Base-by-base conservation (phyloP, 495 filamentous ascomycete genomes). In the Bombardia bombarda region DNA sequence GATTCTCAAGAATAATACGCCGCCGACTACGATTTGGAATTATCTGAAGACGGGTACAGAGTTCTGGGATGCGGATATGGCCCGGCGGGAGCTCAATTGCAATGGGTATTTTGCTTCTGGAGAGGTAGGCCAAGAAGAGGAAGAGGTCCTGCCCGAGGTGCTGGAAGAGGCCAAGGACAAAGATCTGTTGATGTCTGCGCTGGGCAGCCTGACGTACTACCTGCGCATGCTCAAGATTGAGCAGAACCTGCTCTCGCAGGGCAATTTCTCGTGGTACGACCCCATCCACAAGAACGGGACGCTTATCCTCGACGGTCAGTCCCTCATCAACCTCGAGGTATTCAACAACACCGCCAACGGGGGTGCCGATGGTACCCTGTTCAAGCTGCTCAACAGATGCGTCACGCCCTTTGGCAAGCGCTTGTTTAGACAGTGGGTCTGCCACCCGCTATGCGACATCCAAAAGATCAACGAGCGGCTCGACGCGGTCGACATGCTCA, bases 371-470 rank as follows among this genome's bases (percentile, higher is more conserved):
- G 93, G 93, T 18, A 97, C 92, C 0, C 66, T 99, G 3, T 97
- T 96, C 67, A 74, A 74, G 12, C 77, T 97, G 31, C 72, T 99
- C 10, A 97, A 99, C 61, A 78, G 87, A 19, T 99, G 93, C 60
- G 83, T 95, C 43, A 96, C 93, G 1, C 90, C 93, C 0, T 99
- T 97, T 53, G 93, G 90, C 40, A 99, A 99, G 68, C 82, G 93
- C 4, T 84, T 92, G 65, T 90, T 97, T 63, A 82, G 89, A 30
- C 90, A 95, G 61, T 99, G 93, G 93, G 84, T 97, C 3, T 97
- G 92, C 65, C 93, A 97, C 53, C 93, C 93, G 0, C 72, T 99
- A 23, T 84, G 87, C 46, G 85, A 96, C 65, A 75, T 84, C 16
- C 63, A 73, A 17, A 86, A 81, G 63, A 95, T 97, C 69, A 93